Evolutionary conservation across 2,329 filamentous ascomycete species (phyloP).

Genomic region (Pezicula neosporulosa): DNA sequence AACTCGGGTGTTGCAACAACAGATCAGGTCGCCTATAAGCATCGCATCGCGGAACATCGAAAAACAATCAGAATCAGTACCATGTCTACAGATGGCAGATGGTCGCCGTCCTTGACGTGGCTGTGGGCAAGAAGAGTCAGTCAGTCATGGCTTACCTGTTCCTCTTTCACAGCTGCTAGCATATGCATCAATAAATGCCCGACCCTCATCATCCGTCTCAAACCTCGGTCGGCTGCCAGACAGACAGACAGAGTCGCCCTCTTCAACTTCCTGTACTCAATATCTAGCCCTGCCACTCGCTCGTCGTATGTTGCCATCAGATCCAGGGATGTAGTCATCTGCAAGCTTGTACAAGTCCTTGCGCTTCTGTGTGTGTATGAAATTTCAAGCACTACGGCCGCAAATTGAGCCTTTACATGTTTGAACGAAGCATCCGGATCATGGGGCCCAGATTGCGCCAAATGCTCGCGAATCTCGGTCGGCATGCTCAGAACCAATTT

Average conservation of each 20-base stretch:
- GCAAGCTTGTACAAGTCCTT: slow-evolving; percentile 24
- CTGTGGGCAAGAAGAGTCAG: no score
- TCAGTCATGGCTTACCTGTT: no score
- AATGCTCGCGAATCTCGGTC: slow-evolving; percentile 13
- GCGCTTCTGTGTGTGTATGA: slow-evolving; percentile 27
- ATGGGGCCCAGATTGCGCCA: slow-evolving; percentile 12
- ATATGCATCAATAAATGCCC: no score
- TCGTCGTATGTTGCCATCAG: slow-evolving; percentile 23
- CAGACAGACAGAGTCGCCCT: slow-evolving; percentile 28
- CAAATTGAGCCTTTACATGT: slow-evolving; percentile 16
- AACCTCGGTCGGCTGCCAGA: slow-evolving; percentile 22
- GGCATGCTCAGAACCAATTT: slow-evolving; percentile 18
- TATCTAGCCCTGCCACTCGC: slow-evolving; percentile 29
- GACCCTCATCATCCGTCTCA: slow-evolving; percentile 15
- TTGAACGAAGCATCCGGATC: slow-evolving; percentile 22
- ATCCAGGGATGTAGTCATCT: slow-evolving; percentile 29
- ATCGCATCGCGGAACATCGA: no score
- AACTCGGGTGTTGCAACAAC: no score
- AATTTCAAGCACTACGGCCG: slow-evolving; percentile 28
- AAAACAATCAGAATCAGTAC: no score
- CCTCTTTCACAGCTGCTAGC: no score
- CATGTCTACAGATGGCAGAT: no score
- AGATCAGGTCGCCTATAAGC: no score
- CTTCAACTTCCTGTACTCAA: slow-evolving; percentile 25
- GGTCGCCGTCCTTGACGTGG: no score